phyloP scores from a whole-genome alignment of 164 flowering plant genomes.

The Cinnamomum chago region DNA sequence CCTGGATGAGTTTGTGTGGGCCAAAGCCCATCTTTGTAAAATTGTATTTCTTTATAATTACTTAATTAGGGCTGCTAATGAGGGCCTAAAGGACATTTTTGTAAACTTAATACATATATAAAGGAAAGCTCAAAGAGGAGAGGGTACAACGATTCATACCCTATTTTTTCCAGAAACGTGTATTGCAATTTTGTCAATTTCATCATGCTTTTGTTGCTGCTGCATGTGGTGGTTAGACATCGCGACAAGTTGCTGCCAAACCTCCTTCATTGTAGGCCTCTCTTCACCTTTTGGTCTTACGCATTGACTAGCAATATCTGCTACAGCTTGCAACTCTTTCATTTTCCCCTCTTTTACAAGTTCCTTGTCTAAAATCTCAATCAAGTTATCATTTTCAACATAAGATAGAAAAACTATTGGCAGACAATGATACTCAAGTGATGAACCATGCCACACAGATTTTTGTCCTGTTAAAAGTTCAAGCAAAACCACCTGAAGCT shows the following conservation, averaged over 20 bases:
- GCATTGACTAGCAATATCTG: slow-evolving; percentile 6
- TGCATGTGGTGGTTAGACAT: neutral
- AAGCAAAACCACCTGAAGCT: slow-evolving; percentile 38
- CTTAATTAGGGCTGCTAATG: too few relatives aligned
- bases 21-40: too few relatives aligned
- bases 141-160: too few relatives aligned
- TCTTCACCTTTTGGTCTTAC: slow-evolving; percentile 10
- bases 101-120: too few relatives aligned
- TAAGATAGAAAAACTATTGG: slow-evolving; percentile 22
- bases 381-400: slow-evolving; percentile 6
- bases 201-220: too few relatives aligned
- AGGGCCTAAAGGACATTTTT: too few relatives aligned
- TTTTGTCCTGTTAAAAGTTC: slow-evolving; percentile 33
- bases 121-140: too few relatives aligned
- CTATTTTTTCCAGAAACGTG: too few relatives aligned
- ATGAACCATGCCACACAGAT: slow-evolving; percentile 5
- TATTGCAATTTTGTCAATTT: too few relatives aligned
- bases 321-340: slow-evolving; percentile 6
- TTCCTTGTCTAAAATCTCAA: slow-evolving; percentile 4
- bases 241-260: slow-evolving; percentile 5
- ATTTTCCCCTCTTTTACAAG: neutral
- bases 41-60: too few relatives aligned
- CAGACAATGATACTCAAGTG: slow-evolving; percentile 11
- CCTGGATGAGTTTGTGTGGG: too few relatives aligned
- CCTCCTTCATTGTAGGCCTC: slow-evolving; percentile 20